phyloP scores from a whole-genome alignment of 2,329 filamentous ascomycete species.

The Fusarium drepaniforme region DNA sequence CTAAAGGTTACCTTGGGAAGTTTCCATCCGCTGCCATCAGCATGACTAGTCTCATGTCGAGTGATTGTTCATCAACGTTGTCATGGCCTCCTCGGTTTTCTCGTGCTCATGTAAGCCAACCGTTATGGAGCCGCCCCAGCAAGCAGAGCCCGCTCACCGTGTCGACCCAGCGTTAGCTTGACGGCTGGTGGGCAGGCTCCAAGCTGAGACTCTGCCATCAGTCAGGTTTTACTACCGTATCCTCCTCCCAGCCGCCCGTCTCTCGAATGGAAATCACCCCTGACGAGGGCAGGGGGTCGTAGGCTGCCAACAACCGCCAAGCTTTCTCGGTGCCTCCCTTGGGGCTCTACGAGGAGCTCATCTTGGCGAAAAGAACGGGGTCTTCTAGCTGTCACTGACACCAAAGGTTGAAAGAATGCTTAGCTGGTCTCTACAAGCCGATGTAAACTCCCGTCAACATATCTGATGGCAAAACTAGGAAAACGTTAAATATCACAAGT shows the following conservation, averaged over 20 bases:
- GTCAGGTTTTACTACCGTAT: constrained; percentile 1
- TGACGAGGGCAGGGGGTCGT: constrained; percentile 24
- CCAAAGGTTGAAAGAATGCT: constrained; percentile 1
- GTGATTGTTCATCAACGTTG: constrained; percentile 9
- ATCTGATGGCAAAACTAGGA: not conserved
- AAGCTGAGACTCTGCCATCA: constrained; percentile 26
- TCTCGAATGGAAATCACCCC: constrained; percentile 19
- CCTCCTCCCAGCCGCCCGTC: constrained; percentile 10
- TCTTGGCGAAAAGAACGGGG: constrained; percentile 3
- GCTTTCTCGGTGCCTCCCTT: constrained; percentile 4
- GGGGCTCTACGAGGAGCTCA: not conserved
- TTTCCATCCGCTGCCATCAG: constrained; percentile 16
- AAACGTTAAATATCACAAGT: not conserved
- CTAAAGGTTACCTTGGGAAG: constrained; percentile 8
- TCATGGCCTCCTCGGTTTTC: constrained; percentile 8
- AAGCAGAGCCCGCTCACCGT: constrained; percentile 17
- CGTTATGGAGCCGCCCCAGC: not conserved
- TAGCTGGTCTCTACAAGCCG: not conserved
- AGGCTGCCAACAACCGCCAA: constrained; percentile 17
- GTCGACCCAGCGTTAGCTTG: constrained; percentile 33
- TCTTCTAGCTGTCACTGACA: not conserved
- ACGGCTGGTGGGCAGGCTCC: constrained; percentile 19
- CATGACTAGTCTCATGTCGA: constrained; percentile 15
- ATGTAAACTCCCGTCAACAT: not conserved
- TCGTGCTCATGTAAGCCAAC: constrained; percentile 30